A percentile compares a stretch with the other conserved stretches of the same genome.
Evolutionary conservation across 768 basidiomycete species (phyloP).

Genomic region (Suillus occidentalis): DNA sequence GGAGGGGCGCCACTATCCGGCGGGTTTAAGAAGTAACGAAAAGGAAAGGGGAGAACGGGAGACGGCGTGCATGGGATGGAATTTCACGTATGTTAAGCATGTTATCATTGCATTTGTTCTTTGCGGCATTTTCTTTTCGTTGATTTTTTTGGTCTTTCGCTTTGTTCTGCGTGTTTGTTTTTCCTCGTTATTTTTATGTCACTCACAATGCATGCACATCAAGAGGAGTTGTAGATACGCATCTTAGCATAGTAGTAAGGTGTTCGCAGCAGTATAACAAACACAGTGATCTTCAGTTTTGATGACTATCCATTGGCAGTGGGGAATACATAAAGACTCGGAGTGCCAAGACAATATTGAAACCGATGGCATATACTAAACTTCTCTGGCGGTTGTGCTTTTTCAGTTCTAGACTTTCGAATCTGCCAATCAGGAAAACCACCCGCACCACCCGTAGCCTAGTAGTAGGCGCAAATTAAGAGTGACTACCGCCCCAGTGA

Average conservation of each 20-base stretch:
- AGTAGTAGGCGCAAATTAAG: too few relatives aligned
- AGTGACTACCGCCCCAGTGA: not conserved
- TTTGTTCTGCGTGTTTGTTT: not conserved
- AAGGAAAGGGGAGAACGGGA: not conserved
- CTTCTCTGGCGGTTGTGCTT: too few relatives aligned
- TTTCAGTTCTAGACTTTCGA: too few relatives aligned
- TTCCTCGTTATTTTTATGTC: not conserved
- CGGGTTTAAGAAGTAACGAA: not conserved
- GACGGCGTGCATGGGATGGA: not conserved
- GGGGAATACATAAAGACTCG: too few relatives aligned
- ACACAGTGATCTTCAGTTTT: not conserved
- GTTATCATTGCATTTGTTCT: constrained; percentile 7
- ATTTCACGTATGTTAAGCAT: constrained; percentile 5
- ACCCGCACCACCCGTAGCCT: too few relatives aligned
- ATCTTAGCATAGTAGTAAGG: not conserved
- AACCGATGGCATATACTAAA: too few relatives aligned
- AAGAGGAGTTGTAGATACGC: not conserved
- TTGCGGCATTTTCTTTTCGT: constrained; percentile 1
- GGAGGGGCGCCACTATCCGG: constrained; percentile 10
- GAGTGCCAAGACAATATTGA: too few relatives aligned
- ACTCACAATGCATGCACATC: constrained; percentile 4
- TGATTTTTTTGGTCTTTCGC: not conserved
- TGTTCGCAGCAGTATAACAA: not conserved
- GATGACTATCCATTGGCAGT: too few relatives aligned
- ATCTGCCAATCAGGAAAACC: too few relatives aligned